These are phyloP conservation scores for Leccinum ponderosum DNA, from an alignment of 1,284 basidiomycete genomes.

Conservation along the genomic window DNA sequence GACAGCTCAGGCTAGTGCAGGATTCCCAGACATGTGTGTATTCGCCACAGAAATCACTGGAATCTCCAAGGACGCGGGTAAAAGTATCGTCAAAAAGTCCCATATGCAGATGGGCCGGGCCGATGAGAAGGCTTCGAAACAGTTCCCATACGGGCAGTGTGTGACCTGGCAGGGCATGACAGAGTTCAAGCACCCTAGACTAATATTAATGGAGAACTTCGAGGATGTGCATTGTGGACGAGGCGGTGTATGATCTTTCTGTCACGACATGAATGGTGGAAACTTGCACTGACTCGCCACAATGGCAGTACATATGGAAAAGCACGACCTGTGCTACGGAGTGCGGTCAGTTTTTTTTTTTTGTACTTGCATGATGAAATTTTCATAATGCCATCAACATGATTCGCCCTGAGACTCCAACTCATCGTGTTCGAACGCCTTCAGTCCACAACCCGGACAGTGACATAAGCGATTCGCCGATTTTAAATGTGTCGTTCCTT, in stretches of 20 bases:
- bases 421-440: background rate
- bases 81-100: background rate
- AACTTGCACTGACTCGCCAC: background rate
- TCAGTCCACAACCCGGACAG: background rate
- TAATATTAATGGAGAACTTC: too few relatives aligned
- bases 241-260: constrained; percentile 3
- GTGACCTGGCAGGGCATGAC: background rate
- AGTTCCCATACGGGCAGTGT: background rate
- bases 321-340: too few relatives aligned
- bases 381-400: too few relatives aligned
- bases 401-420: background rate
- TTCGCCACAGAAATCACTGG: background rate
- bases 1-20: background rate
- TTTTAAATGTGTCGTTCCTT: background rate
- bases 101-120: background rate
- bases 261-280: background rate
- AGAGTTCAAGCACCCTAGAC: background rate
- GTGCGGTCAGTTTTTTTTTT: too few relatives aligned
- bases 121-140: background rate
- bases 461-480: background rate
- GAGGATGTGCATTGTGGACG: too few relatives aligned
- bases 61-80: background rate
- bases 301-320: too few relatives aligned
- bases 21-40: background rate
- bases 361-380: too few relatives aligned